Percentiles rank a stretch among this genome's conserved stretches.
Conservation (phyloP, 1,284 basidiomycete genomes). For the Vanrija pseudolonga region DNA sequence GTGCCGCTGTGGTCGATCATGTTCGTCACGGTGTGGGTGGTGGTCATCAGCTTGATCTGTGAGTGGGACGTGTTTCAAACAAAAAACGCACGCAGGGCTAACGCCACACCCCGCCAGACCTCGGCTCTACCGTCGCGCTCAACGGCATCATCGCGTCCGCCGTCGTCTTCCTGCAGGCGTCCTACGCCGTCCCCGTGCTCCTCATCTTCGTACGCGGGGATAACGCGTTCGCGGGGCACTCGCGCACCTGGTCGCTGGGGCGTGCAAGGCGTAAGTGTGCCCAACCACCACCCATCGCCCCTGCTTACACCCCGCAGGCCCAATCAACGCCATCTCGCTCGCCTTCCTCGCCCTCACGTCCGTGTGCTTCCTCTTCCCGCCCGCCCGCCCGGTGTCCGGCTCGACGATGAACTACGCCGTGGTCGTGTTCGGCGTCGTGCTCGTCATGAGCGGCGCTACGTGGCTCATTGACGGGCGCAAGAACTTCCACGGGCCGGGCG, state of each 20-base stretch:
- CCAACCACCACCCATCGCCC: slow-evolving; percentile 10
- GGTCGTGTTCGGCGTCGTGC: slow-evolving; percentile 35
- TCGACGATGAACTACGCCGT: slow-evolving; percentile 51
- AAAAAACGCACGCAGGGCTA: too few species aligned
- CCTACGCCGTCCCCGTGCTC: slow-evolving; percentile 33
- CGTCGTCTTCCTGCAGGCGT: slow-evolving; percentile 29
- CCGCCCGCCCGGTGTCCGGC: slow-evolving; percentile 43
- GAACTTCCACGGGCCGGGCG: slow-evolving; percentile 43
- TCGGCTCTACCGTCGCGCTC: slow-evolving; percentile 48
- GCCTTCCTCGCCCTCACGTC: slow-evolving; percentile 48
- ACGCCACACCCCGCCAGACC: too few species aligned
- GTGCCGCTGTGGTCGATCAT: slow-evolving; percentile 59
- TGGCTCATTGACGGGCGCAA: slow-evolving; percentile 45
- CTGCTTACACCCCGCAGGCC: slow-evolving; percentile 28
- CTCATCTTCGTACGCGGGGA: slow-evolving; percentile 48
- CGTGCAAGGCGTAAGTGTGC: slow-evolving; percentile 27
- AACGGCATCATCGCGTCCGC: slow-evolving; percentile 37
- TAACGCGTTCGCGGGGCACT: slow-evolving; percentile 42
- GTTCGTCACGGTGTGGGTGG: slow-evolving; percentile 51
- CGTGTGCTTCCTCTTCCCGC: slow-evolving; percentile 55
- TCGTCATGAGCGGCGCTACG: slow-evolving; percentile 36
- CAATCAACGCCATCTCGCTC: slow-evolving; percentile 44
- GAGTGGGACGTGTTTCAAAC: too few species aligned
- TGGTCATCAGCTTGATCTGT: slow-evolving; percentile 13
- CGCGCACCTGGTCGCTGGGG: slow-evolving; percentile 36